phyloP scores from a whole-genome alignment of 371 early-diverging fungal species.

The Lichtheimia ornata region DNA sequence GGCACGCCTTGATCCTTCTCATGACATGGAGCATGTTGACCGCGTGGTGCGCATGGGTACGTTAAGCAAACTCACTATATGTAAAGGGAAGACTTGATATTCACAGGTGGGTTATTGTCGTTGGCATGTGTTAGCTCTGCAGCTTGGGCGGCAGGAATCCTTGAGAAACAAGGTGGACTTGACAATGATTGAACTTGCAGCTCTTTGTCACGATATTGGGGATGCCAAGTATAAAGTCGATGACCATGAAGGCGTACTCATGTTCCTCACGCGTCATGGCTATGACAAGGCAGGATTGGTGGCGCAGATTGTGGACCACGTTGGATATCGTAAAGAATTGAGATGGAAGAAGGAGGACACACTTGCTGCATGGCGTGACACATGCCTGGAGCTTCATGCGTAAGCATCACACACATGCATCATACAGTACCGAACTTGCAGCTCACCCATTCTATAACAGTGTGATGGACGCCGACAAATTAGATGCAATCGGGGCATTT shows the following conservation, averaged over 20 bases:
- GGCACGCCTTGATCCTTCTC: constrained; percentile 71
- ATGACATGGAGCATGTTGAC: constrained; percentile 79
- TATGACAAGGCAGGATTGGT: constrained; percentile 52
- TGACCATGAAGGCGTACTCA: constrained; percentile 40
- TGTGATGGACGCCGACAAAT: constrained; percentile 81
- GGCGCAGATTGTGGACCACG: constrained; percentile 60
- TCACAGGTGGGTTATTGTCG: too few species aligned
- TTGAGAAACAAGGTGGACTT: constrained; percentile 45
- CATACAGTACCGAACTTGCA: neutral
- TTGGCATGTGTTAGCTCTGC: constrained; percentile 27
- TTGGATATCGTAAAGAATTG: constrained; percentile 77
- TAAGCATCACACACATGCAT: constrained; percentile 25
- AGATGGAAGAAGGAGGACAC: constrained; percentile 41
- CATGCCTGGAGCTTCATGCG: constrained; percentile 66
- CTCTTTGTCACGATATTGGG: constrained; percentile 77
- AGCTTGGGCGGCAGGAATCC: constrained; percentile 36
- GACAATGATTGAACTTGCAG: constrained; percentile 68
- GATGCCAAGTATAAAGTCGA: constrained; percentile 66
- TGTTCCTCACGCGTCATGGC: constrained; percentile 44
- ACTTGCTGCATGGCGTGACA: constrained; percentile 51
- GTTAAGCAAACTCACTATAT: too few species aligned
- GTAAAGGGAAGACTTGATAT: too few species aligned
- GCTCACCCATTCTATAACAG: constrained; percentile 23
- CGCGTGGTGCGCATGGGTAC: constrained; percentile 70
- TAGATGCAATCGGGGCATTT: constrained; percentile 86